These are phyloP conservation scores for Aspergillus campestris DNA, from an alignment of 495 filamentous ascomycete genomes.

Conservation along the genomic window DNA sequence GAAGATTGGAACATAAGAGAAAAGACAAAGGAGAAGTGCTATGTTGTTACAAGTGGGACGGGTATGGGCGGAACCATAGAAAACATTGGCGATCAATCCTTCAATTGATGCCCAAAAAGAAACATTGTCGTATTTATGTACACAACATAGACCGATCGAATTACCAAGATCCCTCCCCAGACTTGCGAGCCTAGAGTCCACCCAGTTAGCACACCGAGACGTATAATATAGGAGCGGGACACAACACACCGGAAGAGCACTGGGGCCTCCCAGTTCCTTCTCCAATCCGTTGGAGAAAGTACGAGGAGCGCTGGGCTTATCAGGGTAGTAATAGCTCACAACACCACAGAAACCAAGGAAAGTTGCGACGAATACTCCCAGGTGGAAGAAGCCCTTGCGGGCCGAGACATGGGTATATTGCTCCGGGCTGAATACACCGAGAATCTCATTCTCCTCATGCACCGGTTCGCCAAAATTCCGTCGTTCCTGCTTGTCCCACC, in stretches of 20 bases:
- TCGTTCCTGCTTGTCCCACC: conserved; percentile 97
- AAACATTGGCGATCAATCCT: conserved; percentile 17
- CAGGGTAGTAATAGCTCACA: conserved; percentile 72
- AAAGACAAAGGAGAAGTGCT: too few species aligned
- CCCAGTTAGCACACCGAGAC: background rate
- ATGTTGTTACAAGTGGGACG: too few species aligned
- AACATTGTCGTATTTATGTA: conserved; percentile 41
- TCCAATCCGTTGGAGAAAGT: conserved; percentile 80
- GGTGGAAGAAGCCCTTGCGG: conserved; percentile 60
- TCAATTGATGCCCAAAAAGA: conserved; percentile 27
- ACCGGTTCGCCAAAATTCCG: conserved; percentile 92
- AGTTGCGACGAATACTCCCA: conserved; percentile 63
- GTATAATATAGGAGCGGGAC: background rate
- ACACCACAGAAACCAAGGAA: conserved; percentile 64
- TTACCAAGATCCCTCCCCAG: conserved; percentile 37
- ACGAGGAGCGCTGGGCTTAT: conserved; percentile 67
- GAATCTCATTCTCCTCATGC: conserved; percentile 94
- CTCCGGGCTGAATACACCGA: conserved; percentile 83
- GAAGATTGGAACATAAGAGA: too few species aligned
- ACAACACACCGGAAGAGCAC: conserved; percentile 33
- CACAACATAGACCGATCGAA: conserved; percentile 21
- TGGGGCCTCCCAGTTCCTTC: conserved; percentile 71
- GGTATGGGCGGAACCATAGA: too few species aligned
- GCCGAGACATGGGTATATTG: conserved; percentile 79
- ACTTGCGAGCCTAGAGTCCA: conserved; percentile 32